Evolutionary conservation across 2,329 filamentous ascomycete species (phyloP).

Genomic region (Cytospora piceae): DNA sequence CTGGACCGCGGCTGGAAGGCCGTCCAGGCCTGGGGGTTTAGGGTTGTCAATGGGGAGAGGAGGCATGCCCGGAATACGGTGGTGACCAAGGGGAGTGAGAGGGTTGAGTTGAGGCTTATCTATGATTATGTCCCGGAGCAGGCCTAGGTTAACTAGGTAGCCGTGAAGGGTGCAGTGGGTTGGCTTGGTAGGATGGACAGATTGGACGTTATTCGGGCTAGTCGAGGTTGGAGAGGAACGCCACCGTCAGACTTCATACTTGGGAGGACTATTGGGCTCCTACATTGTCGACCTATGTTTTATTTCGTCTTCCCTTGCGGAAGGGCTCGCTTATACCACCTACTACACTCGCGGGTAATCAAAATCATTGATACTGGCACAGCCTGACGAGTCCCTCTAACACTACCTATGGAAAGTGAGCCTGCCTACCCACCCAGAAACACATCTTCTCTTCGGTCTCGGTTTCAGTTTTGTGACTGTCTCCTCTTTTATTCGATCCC

Average conservation of each 20-base stretch:
- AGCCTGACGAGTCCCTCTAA: background rate
- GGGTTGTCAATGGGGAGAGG: conserved; percentile 56
- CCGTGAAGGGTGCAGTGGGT: conserved; percentile 21
- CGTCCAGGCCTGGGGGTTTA: conserved; percentile 64
- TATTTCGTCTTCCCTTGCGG: background rate
- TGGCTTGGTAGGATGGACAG: background rate
- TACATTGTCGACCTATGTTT: background rate
- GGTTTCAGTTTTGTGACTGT: background rate
- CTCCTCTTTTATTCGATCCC: background rate
- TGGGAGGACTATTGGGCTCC: background rate
- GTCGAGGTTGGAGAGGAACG: too few species aligned
- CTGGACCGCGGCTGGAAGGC: conserved; percentile 58
- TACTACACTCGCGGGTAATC: background rate
- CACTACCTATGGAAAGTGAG: background rate
- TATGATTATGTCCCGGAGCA: conserved; percentile 53
- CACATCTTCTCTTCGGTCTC: background rate
- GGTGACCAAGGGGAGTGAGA: conserved; percentile 54
- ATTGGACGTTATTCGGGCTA: background rate
- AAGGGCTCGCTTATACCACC: background rate
- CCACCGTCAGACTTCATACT: background rate
- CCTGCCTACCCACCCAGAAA: background rate
- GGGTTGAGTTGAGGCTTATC: conserved; percentile 55
- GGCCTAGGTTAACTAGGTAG: conserved; percentile 14
- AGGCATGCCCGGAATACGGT: conserved; percentile 58
- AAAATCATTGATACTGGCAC: background rate